Conservation (phyloP, 108 stramenopile species). For the Nitzschia sp. region DNA sequence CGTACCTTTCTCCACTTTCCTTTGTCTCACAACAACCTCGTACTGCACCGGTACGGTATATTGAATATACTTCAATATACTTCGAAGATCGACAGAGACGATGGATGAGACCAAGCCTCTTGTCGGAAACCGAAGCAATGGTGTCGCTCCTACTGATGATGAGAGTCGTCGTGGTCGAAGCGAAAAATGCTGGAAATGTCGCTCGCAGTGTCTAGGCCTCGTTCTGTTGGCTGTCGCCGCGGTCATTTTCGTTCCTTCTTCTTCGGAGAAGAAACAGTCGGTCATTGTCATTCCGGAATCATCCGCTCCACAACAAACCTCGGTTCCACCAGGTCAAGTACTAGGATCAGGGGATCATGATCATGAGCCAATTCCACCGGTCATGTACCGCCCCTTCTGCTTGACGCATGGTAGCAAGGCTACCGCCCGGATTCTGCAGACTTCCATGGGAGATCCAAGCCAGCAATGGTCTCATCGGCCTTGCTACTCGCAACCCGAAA, state of each 20-base stretch:
- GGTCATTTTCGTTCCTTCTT: background rate
- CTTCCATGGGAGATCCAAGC: slow-evolving; percentile 52
- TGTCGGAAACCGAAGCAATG: background rate
- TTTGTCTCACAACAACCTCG: too few species aligned
- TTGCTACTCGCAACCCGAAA: slow-evolving; percentile 40
- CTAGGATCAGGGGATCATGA: background rate
- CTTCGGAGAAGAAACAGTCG: background rate
- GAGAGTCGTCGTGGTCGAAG: background rate
- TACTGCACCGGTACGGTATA: too few species aligned
- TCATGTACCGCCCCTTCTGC: slow-evolving; percentile 40
- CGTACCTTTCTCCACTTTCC: too few species aligned
- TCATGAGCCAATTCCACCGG: background rate
- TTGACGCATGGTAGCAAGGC: slow-evolving; percentile 15
- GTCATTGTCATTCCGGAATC: background rate
- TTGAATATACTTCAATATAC: too few species aligned
- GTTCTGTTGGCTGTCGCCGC: background rate
- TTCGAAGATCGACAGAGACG: too few species aligned
- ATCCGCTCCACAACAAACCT: background rate
- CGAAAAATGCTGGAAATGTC: slow-evolving; percentile 4
- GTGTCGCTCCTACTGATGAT: too few species aligned
- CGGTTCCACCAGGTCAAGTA: background rate
- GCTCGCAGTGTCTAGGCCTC: slow-evolving; percentile 2
- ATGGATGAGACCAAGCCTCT: slow-evolving; percentile 8
- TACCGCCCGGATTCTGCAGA: slow-evolving; percentile 50
- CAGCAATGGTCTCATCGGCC: slow-evolving; percentile 68